A percentile compares a stretch with the other conserved stretches of the same genome.
phyloP scores from a whole-genome alignment of 1,284 basidiomycete genomes.

The Ustilago trichophora region DNA sequence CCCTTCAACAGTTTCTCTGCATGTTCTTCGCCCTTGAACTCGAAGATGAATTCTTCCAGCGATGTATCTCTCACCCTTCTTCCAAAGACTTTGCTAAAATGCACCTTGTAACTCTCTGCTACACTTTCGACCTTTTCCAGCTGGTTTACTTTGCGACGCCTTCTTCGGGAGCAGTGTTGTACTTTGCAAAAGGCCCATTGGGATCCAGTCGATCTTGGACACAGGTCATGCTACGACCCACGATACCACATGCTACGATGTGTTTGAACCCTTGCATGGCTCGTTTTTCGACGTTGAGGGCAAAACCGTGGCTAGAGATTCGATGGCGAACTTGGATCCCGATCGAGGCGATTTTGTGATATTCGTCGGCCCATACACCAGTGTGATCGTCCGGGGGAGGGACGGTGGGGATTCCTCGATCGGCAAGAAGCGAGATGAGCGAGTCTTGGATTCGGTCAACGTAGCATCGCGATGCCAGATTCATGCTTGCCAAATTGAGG shows the following conservation, averaged over 20 bases:
- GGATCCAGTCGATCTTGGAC: slow-evolving; percentile 46
- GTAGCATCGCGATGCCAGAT: slow-evolving; percentile 74
- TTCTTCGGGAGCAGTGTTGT: not conserved
- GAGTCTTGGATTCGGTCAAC: slow-evolving; percentile 76
- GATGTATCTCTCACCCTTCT: slow-evolving; percentile 1
- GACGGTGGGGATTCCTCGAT: slow-evolving; percentile 68
- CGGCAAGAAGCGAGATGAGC: slow-evolving; percentile 72
- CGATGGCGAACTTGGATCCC: slow-evolving; percentile 95
- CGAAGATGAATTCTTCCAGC: slow-evolving; percentile 17
- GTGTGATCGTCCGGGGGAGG: slow-evolving; percentile 56
- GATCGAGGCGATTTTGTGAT: slow-evolving; percentile 87
- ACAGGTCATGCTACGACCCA: slow-evolving; percentile 78
- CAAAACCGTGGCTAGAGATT: slow-evolving; percentile 92
- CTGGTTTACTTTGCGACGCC: not conserved
- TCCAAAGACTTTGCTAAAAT: slow-evolving; percentile 28
- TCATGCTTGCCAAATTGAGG: slow-evolving; percentile 77
- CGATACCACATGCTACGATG: slow-evolving; percentile 90
- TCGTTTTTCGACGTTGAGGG: slow-evolving; percentile 85
- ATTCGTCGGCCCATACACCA: slow-evolving; percentile 61
- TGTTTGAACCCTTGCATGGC: slow-evolving; percentile 80
- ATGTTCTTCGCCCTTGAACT: not conserved
- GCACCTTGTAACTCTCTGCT: slow-evolving; percentile 4
- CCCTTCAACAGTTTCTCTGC: not conserved
- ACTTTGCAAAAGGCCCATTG: slow-evolving; percentile 6
- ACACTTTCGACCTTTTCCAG: slow-evolving; percentile 10